These are phyloP conservation scores for Neofusicoccum sp. DNA, from an alignment of 2,329 filamentous ascomycete genomes.

Conservation along the genomic window DNA sequence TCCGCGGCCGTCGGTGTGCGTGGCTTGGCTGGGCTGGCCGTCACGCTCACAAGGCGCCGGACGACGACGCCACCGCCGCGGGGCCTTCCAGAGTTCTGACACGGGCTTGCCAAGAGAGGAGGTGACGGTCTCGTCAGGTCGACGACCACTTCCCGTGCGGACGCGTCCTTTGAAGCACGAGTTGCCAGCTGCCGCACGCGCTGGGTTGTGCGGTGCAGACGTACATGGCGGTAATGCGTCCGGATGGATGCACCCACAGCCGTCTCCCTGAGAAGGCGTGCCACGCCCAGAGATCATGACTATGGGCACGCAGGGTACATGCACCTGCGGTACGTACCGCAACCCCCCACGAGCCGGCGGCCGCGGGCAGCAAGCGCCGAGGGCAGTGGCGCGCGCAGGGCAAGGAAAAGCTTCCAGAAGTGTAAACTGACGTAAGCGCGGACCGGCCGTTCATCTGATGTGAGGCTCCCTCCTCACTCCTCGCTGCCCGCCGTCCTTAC, in stretches of 20 bases:
- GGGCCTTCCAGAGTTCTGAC: constrained; percentile 1
- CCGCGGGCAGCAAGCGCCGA: neutral
- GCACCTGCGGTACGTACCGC: neutral
- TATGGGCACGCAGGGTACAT: too few relatives aligned
- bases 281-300: too few relatives aligned
- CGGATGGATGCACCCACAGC: neutral
- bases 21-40: neutral
- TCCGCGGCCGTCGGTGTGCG: neutral
- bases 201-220: neutral
- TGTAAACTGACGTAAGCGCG: constrained; percentile 9
- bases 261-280: too few relatives aligned
- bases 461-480: neutral
- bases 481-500: neutral
- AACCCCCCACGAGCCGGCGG: too few relatives aligned
- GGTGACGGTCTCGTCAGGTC: too few relatives aligned
- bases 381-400: constrained; percentile 6
- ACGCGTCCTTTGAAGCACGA: neutral
- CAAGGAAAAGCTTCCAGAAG: constrained; percentile 1
- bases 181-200: neutral
- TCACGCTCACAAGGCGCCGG: neutral
- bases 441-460: constrained; percentile 3
- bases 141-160: neutral
- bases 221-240: neutral
- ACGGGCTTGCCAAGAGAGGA: too few relatives aligned
- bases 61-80: neutral